Conservation (phyloP, 768 basidiomycete species). For the Leccinum aurantiacum region DNA sequence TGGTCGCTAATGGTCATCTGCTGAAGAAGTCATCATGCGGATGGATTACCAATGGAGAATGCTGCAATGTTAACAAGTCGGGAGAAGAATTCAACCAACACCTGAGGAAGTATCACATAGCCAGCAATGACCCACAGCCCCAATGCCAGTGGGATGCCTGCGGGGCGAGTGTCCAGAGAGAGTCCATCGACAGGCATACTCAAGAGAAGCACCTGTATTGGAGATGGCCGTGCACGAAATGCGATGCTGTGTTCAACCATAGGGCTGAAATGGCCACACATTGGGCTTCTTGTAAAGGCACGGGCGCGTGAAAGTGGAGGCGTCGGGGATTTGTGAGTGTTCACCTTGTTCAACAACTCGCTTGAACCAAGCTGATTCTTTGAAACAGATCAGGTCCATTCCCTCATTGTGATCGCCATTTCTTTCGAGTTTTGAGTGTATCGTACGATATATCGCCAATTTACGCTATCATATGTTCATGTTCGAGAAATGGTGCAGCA, state of each 20-base stretch:
- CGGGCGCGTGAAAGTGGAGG: constrained; percentile 9
- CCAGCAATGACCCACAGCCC: no score
- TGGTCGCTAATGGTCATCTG: constrained; percentile 7
- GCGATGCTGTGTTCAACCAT: not conserved
- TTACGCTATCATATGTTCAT: not conserved
- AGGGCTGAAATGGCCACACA: no score
- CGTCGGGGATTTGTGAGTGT: constrained; percentile 6
- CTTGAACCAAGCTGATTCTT: not conserved
- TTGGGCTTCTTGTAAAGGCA: no score
- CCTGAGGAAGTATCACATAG: no score
- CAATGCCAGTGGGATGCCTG: constrained; percentile 21
- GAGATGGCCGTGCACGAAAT: constrained; percentile 25
- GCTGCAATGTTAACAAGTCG: constrained; percentile 2
- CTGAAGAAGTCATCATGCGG: constrained; percentile 2
- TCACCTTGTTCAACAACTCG: not conserved
- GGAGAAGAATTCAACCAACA: constrained; percentile 15
- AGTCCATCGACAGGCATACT: constrained; percentile 19
- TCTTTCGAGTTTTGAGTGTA: no score
- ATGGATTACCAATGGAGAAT: constrained; percentile 12
- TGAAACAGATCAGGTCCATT: not conserved
- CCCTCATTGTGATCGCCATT: not conserved
- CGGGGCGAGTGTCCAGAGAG: constrained; percentile 10
- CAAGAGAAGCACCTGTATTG: constrained; percentile 22
- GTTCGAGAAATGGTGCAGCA: not conserved
- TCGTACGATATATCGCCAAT: no score